These are phyloP conservation scores for Boletales sp. DNA, from an alignment of 768 basidiomycete genomes.

Conservation along the genomic window DNA sequence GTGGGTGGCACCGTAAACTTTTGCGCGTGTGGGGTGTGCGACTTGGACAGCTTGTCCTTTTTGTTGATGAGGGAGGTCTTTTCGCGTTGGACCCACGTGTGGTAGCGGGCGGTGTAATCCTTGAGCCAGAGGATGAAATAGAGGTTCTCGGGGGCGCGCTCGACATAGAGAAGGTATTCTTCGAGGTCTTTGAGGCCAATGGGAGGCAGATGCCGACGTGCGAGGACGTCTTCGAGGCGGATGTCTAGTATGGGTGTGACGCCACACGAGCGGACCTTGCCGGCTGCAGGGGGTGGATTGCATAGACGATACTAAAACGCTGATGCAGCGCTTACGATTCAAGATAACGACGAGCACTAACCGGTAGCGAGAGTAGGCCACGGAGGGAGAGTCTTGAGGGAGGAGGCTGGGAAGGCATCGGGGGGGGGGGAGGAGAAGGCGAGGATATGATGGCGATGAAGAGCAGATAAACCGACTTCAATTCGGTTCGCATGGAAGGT, in stretches of 20 bases:
- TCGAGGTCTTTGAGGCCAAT: conserved; percentile 74
- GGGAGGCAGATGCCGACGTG: conserved; percentile 75
- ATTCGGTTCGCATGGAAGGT: conserved; percentile 2
- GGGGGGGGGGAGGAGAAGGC: background rate
- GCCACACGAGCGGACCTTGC: conserved; percentile 64
- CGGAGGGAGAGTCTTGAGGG: conserved; percentile 29
- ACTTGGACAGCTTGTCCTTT: conserved; percentile 40
- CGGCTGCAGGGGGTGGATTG: conserved; percentile 64
- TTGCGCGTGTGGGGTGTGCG: conserved; percentile 23
- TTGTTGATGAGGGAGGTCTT: conserved; percentile 25
- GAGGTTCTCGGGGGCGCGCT: conserved; percentile 73
- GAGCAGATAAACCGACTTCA: conserved; percentile 12
- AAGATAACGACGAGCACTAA: conserved; percentile 16
- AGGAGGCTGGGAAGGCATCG: conserved; percentile 27
- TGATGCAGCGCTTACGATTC: too few relatives aligned
- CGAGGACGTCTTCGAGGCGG: conserved; percentile 69
- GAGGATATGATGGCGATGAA: background rate
- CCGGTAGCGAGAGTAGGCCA: conserved; percentile 39
- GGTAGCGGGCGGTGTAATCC: conserved; percentile 58
- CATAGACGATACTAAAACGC: conserved; percentile 45
- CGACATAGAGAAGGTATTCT: conserved; percentile 81
- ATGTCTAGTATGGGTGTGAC: conserved; percentile 68
- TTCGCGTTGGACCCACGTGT: conserved; percentile 36
- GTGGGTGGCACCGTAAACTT: conserved; percentile 29
- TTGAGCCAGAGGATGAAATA: conserved; percentile 82